Evolutionary conservation across 768 basidiomycete genomes (phyloP).

Genomic region (Podaxis pistillaris): DNA sequence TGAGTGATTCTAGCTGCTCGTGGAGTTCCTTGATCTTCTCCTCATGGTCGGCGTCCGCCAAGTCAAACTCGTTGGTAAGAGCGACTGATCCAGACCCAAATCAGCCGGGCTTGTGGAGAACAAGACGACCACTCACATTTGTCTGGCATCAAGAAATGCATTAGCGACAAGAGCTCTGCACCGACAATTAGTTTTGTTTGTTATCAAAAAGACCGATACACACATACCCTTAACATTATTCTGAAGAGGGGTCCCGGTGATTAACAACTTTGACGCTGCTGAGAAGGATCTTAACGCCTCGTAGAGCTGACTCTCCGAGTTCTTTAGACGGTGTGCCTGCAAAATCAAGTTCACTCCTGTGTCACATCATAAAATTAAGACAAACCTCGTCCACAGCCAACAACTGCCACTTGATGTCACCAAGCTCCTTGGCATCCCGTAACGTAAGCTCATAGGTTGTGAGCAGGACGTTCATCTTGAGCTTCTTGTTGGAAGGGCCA

Average conservation of each 20-base stretch:
- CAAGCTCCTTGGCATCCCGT: conserved; percentile 85
- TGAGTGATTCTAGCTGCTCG: conserved; percentile 86
- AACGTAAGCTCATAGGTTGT: conserved; percentile 97
- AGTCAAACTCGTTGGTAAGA: conserved; percentile 92
- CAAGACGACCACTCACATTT: conserved; percentile 62
- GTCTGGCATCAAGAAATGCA: conserved; percentile 99
- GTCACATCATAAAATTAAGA: conserved; percentile 9
- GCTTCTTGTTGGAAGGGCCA: conserved; percentile 79
- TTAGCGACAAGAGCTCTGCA: conserved; percentile 88
- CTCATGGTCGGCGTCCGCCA: conserved; percentile 92
- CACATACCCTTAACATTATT: conserved; percentile 94
- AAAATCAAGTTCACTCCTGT: conserved; percentile 18
- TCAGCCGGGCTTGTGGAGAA: conserved; percentile 10
- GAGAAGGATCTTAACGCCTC: conserved; percentile 89
- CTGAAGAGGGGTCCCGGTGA: conserved; percentile 97
- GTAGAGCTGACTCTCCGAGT: conserved; percentile 95
- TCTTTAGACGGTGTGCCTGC: conserved; percentile 96
- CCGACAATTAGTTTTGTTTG: conserved; percentile 4
- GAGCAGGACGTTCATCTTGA: conserved; percentile 95
- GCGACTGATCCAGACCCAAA: conserved; percentile 54
- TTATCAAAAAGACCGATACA: conserved; percentile 13
- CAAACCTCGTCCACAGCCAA: conserved; percentile 92
- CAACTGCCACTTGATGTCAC: conserved; percentile 96
- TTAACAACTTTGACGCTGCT: conserved; percentile 89
- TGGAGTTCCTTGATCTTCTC: conserved; percentile 95